Base-by-base conservation (phyloP, 2,329 filamentous ascomycete genomes). In the Sporothrix luriei region DNA sequence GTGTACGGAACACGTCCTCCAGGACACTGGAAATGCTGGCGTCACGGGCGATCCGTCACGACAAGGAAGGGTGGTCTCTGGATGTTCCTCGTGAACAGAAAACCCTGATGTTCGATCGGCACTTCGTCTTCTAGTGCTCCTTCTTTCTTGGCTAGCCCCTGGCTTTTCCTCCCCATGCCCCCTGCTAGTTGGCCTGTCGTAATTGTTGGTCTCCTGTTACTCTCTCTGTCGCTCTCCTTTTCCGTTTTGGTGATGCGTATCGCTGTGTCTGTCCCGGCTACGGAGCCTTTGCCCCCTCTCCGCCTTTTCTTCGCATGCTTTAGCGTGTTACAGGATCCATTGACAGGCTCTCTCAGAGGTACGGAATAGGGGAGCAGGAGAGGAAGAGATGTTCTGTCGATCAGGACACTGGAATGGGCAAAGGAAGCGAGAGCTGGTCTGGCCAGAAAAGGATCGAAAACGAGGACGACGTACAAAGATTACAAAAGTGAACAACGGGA, bases 251-350 rank as follows among this genome's bases (percentile, higher is more conserved):
- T 43, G 33, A 33, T 33, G 33, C 9, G 1, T 33, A 6, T 33
- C 24, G 51, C 11, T 21, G 19, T 57, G n/a, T n/a, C n/a, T n/a
- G n/a, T n/a, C n/a, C 16, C 6, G 26, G 16, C 33, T 43, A 19
- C 55, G 62, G 43, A 49, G 62, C 24, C n/a, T 65, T 52, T 38
- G 14, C 24, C 26, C 62, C 14, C 43, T 51, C 19, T 49, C 26
- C 48, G 38, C 40, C 21, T 21, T 38, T 51, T 33, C 21, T 65
- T n/a, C 62, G 19, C 40, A 29, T 49, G 29, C 43, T 66, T 66
- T 66, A 43, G 62, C 48, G 62, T 54, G 62, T 66, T 66, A 66
- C 62, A 66, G 62, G 52, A 52, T 24, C 6, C 62, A 21, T 66
- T 52, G 62, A 66, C 29, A 26, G 38, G 62, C 46, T 49, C 21